Base-by-base conservation (phyloP, 306 rosid species). In the Carpinus viminea region DNA sequence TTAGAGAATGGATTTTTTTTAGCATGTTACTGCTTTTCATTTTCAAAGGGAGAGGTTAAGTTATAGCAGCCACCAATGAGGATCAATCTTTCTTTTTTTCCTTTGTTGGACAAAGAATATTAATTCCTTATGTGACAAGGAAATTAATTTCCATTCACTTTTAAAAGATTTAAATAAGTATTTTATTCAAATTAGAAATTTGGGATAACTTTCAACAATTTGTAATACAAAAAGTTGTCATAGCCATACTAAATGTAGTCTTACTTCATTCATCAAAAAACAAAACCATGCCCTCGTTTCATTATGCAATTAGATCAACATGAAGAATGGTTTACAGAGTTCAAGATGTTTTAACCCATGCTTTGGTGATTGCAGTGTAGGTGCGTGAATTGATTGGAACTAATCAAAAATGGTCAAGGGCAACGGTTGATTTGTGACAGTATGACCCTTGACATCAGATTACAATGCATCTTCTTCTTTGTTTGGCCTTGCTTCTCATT, bases 401-500 rank as follows among this genome's bases (percentile, higher is more conserved):
- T 66, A 10, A 9, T 15, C 38, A 21, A 47, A 57, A 38, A 8
- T 69, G 72, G 50, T 70, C 69, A 71, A 50, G 43, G 54, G 12
- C 54, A 62, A 45, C 48, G 38, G 16, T 68, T 73, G 66, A 38
- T 65, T 10, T 76, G 72, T 72, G n/a, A n/a, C n/a, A 80, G 65
- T 50, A 52, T 15, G 60, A 48, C 70, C 79, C 75, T 73, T 68
- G 86, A 53, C 74, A 68, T 75, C 34, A 61, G 36, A 53, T 76
- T 75, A 59, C 41, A 66, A 21, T 76, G 59, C 79, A 64, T 77
- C 93, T 60, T 76, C 82, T 76, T 81, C 91, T 47, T 70, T 81
- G 82, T 78, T 81, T 85, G 88, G 34, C 83, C 92, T 78, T 80
- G 86, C 81, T 18, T 11, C 73, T 91, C 95, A 41, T 75, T 87